A percentile compares a stretch with the other conserved stretches of the same genome.
These are phyloP conservation scores for Candida tibetensis DNA, from an alignment of 805 yeast genomes.

Conservation along the genomic window DNA sequence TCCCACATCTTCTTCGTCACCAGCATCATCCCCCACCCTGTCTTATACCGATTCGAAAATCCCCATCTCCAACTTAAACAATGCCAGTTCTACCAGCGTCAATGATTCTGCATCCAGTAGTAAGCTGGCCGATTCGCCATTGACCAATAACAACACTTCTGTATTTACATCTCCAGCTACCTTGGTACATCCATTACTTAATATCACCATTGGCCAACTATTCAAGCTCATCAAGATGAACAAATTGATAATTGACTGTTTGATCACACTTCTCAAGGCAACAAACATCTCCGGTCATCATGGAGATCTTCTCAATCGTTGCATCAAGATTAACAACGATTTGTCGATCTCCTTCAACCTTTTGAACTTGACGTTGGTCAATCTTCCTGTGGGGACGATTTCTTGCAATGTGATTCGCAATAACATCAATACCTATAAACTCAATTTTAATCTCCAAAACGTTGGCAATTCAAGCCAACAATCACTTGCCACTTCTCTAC, in stretches of 20 bases:
- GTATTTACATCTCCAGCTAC: background rate
- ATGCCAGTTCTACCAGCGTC: conserved; percentile 2
- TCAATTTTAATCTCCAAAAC: conserved; percentile 21
- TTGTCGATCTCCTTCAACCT: conserved; percentile 33
- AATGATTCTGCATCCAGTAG: background rate
- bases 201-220: conserved; percentile 31
- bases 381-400: conserved; percentile 23
- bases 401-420: conserved; percentile 20
- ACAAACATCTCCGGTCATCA: conserved; percentile 12
- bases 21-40: background rate
- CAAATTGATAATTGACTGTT: conserved; percentile 34
- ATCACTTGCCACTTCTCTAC: background rate
- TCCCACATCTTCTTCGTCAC: conserved; percentile 5
- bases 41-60: background rate
- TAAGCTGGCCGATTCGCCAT: conserved; percentile 3
- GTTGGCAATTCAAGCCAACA: background rate
- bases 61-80: background rate
- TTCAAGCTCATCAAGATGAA: conserved; percentile 34
- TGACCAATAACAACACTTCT: conserved; percentile 3
- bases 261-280: conserved; percentile 16
- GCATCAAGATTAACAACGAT: conserved; percentile 36
- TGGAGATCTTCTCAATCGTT: conserved; percentile 26
- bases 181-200: conserved; percentile 29
- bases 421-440: conserved; percentile 24
- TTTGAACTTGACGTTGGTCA: conserved; percentile 24